Conservation (phyloP, 2,329 filamentous ascomycete genomes). For the Diaporthe ampelina region DNA sequence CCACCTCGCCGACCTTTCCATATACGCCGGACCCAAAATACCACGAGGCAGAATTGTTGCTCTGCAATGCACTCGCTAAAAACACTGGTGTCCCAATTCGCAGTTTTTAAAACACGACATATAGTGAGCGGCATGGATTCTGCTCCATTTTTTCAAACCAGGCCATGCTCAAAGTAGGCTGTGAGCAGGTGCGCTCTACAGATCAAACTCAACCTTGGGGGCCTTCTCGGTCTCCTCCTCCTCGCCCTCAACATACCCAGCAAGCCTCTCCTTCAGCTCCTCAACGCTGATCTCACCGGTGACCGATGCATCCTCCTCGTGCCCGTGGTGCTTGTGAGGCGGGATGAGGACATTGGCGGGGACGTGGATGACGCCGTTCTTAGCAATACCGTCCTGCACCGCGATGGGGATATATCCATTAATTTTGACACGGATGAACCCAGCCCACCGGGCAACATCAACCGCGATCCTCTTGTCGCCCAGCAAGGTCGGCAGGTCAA, state of each 20-base stretch:
- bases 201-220: slow-evolving; percentile 13
- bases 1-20: not conserved
- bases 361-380: slow-evolving; percentile 87
- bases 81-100: not conserved
- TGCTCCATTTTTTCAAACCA: not conserved
- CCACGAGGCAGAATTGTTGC: slow-evolving; percentile 9
- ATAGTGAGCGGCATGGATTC: not conserved
- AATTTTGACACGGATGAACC: slow-evolving; percentile 78
- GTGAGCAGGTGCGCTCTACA: slow-evolving; percentile 4
- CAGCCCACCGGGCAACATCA: slow-evolving; percentile 78
- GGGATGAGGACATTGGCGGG: slow-evolving; percentile 82
- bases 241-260: slow-evolving; percentile 57
- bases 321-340: slow-evolving; percentile 67
- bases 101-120: not conserved
- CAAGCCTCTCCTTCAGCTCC: slow-evolving; percentile 70
- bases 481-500: slow-evolving; percentile 82
- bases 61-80: slow-evolving; percentile 6
- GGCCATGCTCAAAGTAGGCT: not conserved
- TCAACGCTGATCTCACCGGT: slow-evolving; percentile 69
- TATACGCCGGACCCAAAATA: not conserved
- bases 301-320: slow-evolving; percentile 50
- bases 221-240: slow-evolving; percentile 30
- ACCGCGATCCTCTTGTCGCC: slow-evolving; percentile 75
- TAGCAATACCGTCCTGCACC: slow-evolving; percentile 78
- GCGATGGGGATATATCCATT: slow-evolving; percentile 79